A percentile compares a stretch with the other conserved stretches of the same genome.
phyloP scores from a whole-genome alignment of 164 flowering plant species.

The Aristolochia contorta region DNA sequence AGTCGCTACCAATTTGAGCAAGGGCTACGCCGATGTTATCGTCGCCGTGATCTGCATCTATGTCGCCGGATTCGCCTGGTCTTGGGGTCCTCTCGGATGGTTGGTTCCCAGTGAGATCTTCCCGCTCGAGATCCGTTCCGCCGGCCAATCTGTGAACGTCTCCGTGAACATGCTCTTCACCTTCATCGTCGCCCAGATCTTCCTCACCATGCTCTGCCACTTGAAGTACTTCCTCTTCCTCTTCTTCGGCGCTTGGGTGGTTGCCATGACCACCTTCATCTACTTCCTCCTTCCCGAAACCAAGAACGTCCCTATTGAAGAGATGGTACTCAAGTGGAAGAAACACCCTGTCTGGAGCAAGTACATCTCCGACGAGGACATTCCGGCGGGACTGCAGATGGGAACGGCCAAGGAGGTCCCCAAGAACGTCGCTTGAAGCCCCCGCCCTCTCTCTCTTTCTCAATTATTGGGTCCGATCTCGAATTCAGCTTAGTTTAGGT shows the following conservation, averaged over 20 bases:
- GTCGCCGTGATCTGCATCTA: conserved; percentile 18
- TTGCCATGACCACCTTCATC: conserved; percentile 18
- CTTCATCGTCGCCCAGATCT: conserved; percentile 17
- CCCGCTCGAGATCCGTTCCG: conserved; percentile 25
- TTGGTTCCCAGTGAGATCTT: conserved; percentile 27
- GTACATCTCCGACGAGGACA: conserved; percentile 14
- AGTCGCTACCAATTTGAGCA: conserved; percentile 8
- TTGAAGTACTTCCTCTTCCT: conserved; percentile 22
- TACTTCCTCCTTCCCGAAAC: conserved; percentile 22
- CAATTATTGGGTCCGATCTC: no score
- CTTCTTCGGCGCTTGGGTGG: conserved; percentile 18
- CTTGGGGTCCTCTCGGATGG: conserved; percentile 30
- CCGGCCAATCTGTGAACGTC: conserved; percentile 23
- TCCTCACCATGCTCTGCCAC: conserved; percentile 23
- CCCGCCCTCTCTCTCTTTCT: no score
- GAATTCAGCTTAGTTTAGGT: no score
- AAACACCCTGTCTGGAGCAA: conserved; percentile 21
- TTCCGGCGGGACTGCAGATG: conserved; percentile 1
- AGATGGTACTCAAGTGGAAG: conserved; percentile 21
- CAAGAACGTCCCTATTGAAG: conserved; percentile 23
- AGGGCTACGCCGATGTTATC: conserved; percentile 6
- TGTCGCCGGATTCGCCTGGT: conserved; percentile 24
- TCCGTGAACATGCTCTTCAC: conserved; percentile 24
- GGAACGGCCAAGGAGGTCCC: background rate
- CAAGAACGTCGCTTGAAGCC: no score